Base-by-base conservation (phyloP, 441 rosid genomes). In the Populus trichocarpa region DNA sequence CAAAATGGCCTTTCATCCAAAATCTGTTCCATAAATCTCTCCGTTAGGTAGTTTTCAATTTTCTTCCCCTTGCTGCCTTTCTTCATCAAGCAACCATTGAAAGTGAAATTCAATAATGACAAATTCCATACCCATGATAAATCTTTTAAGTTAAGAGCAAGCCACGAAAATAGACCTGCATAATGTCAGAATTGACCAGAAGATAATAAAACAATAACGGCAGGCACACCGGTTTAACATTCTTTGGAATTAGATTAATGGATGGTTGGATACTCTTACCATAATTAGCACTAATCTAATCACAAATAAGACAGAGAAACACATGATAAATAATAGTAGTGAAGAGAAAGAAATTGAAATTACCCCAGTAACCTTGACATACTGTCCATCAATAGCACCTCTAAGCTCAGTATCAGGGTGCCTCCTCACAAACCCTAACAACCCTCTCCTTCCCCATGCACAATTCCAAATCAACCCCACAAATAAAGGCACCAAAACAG, bases 291-390 rank as follows among this genome's bases (percentile, higher is more conserved):
- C 33, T 65, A 23, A 65, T 9, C 32, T 30, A 30, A 30, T 30
- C 33, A 65, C 32, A 65, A 30, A 30, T 30, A 53, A 25, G 28
- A 53, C 2, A 38, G 18, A 57, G 50, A 61, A 5, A 74, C 22
- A 18, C 36, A 14, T 6, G 35, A 18, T 10, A 69, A 69, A 69
- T 35, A 33, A 33, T 35, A 69, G 36, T 35, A 30, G 32, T 28
- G 25, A 11, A 8, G 33, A 59, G 12, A 18, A 68, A 73, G 32
- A 36, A 71, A 70, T 6, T n/a, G 63, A 61, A 74, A 80, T 86
- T 91, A 91, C 99, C 92, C 99, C 99, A 59, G 99, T 92, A 70
- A 95, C 93, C 86, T 95, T 95, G 79, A 95, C 90, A 67, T 88
- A 85, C 81, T 95, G 98, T 25, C 99, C 98, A 85, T 95, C 97